Evolutionary conservation across 495 filamentous ascomycete genomes (phyloP), one percentile per base, ranked within the genome.

Genomic region (Annulohypoxylon bovei): DNA sequence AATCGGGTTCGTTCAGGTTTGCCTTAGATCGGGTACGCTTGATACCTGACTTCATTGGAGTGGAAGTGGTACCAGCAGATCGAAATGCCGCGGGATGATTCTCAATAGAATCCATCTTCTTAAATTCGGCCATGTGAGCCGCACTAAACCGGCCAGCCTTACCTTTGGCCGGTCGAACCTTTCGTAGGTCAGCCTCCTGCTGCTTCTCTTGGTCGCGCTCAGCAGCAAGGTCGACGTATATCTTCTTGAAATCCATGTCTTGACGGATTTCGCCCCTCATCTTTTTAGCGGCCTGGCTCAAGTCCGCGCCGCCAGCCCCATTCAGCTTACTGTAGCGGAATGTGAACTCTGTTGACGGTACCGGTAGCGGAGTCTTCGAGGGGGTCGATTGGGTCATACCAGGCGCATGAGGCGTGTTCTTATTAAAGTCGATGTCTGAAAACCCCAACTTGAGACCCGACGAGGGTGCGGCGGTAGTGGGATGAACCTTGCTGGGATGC

Each of bases 61-160:
- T 84, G 70, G 85, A 82, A 44, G 88, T 86, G 63, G 80, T 85
- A 4, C 85, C 83, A 25, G 88, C 83, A 16, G 88, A 87, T 35
- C 94, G 86, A 83, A 92, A 93, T 14, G 89, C 84, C 5, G 94
- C 95, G 3, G 92, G 81, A 80, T 98, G 94, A 60, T 88, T 89
- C 22, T 87, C 92, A 77, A 98, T 98, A 9, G 93, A 97, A 72
- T 97, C 93, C 94, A 98, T 97, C 84, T 95, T 98, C 80, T 91
- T 93, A 82, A 98, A 98, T 74, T 94, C 85, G 53, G 88, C 87
- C 87, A 91, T 91, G 75, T 98, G 94, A 53, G 86, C 88, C 61
- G 92, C 88, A 72, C 92, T 96, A 80, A 89, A 98, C 4, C 94
- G 86, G 37, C 88, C 81, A 49, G 86, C 83, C 76, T 90, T 95